These are phyloP conservation scores for Podaxis sp. DNA, from an alignment of 768 basidiomycete genomes.

Conservation along the genomic window DNA sequence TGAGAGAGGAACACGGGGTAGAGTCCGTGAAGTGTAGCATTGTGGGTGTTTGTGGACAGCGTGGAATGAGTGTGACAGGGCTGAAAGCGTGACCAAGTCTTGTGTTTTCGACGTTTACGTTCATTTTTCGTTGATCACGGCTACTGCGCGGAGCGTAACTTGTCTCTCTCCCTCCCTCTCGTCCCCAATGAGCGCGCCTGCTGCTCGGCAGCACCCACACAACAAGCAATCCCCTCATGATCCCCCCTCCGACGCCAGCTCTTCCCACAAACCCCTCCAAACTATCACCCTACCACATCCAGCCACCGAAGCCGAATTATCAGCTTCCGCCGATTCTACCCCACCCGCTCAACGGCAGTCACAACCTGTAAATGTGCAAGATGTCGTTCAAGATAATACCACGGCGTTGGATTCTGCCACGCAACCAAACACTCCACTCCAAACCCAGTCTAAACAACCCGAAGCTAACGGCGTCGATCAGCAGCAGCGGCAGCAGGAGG, in stretches of 20 bases:
- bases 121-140: slow-evolving; percentile 34
- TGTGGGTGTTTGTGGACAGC: slow-evolving; percentile 8
- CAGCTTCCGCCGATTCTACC: slow-evolving; percentile 24
- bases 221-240: neutral
- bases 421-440: neutral
- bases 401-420: slow-evolving; percentile 2
- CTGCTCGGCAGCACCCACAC: slow-evolving; percentile 15
- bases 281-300: slow-evolving; percentile 28
- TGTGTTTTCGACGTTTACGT: slow-evolving; percentile 20
- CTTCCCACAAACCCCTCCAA: slow-evolving; percentile 23
- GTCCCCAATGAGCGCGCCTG: slow-evolving; percentile 16
- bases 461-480: slow-evolving; percentile 3
- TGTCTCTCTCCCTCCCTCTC: neutral
- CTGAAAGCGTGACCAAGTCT: neutral
- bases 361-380: slow-evolving; percentile 4
- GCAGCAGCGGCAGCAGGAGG: slow-evolving; percentile 23
- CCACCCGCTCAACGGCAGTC: slow-evolving; percentile 12
- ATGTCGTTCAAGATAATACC: slow-evolving; percentile 3
- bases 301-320: slow-evolving; percentile 28
- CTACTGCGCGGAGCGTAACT: slow-evolving; percentile 13
- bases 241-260: neutral
- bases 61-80: slow-evolving; percentile 9
- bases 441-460: neutral
- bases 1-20: neutral
- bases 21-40: neutral